phyloP scores from a whole-genome alignment of 768 basidiomycete genomes.

The Russula ochroleuca region DNA sequence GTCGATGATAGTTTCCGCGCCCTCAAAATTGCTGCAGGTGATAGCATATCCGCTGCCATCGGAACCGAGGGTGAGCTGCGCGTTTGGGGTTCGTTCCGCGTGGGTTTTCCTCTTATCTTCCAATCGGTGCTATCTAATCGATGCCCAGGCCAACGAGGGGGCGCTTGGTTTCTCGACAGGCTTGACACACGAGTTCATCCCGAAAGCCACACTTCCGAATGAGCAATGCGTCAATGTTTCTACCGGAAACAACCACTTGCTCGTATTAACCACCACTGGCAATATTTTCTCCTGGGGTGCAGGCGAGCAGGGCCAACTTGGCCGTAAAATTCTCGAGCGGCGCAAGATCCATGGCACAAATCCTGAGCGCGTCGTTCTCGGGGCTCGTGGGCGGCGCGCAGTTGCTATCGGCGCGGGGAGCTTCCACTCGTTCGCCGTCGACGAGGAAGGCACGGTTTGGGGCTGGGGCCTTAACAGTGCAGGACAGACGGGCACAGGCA shows the following conservation, averaged over 20 bases:
- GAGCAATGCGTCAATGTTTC: slow-evolving; percentile 74
- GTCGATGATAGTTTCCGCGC: slow-evolving; percentile 80
- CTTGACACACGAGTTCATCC: slow-evolving; percentile 61
- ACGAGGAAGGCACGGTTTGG: slow-evolving; percentile 78
- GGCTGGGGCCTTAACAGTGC: slow-evolving; percentile 95
- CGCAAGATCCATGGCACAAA: slow-evolving; percentile 85
- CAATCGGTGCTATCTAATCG: slow-evolving; percentile 9
- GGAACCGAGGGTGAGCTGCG: slow-evolving; percentile 74
- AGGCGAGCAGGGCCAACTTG: slow-evolving; percentile 87
- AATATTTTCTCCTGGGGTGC: slow-evolving; percentile 87
- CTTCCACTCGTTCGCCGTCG: slow-evolving; percentile 88
- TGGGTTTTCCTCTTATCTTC: slow-evolving; percentile 38
- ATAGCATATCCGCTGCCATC: slow-evolving; percentile 83
- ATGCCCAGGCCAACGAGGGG: slow-evolving; percentile 63
- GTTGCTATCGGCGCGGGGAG: slow-evolving; percentile 74
- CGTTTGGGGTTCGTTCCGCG: slow-evolving; percentile 89
- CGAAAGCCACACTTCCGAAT: slow-evolving; percentile 53
- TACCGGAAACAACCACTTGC: slow-evolving; percentile 83
- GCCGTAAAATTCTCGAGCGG: slow-evolving; percentile 83
- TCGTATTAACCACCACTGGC: slow-evolving; percentile 85
- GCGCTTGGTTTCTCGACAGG: slow-evolving; percentile 78
- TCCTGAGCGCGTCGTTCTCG: slow-evolving; percentile 82
- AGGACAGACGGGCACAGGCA: slow-evolving; percentile 72
- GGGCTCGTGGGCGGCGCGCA: slow-evolving; percentile 57
- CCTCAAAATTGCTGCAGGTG: slow-evolving; percentile 77